A percentile compares a stretch with the other conserved stretches of the same genome.
These are phyloP conservation scores for Ramaria sp. DNA, from an alignment of 768 basidiomycete species.

Conservation along the genomic window DNA sequence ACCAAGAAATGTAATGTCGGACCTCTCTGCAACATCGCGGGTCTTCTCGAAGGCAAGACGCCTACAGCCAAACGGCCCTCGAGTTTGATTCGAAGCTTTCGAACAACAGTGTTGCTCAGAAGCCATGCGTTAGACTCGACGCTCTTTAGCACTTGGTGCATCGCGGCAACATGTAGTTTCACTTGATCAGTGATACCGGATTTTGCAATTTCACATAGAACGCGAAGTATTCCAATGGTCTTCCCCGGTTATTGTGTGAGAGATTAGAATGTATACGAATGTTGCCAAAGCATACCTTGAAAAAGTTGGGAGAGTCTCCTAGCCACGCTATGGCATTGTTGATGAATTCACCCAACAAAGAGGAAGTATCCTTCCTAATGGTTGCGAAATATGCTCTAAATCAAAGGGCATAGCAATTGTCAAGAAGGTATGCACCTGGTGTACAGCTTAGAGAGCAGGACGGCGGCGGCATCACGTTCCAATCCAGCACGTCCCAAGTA, in stretches of 20 bases:
- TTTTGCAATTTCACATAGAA: constrained; percentile 61
- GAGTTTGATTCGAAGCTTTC: constrained; percentile 61
- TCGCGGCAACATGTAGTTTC: constrained; percentile 26
- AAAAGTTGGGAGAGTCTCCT: constrained; percentile 28
- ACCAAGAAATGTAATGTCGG: constrained; percentile 10
- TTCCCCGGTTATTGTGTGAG: constrained; percentile 20
- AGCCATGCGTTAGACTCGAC: constrained; percentile 34
- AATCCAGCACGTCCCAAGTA: constrained; percentile 63
- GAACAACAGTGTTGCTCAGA: constrained; percentile 50
- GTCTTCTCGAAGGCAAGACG: constrained; percentile 41
- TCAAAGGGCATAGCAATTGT: neutral
- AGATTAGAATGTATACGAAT: constrained; percentile 2
- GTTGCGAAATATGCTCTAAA: neutral
- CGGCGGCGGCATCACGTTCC: constrained; percentile 74
- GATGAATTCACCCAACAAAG: constrained; percentile 43
- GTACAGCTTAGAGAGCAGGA: constrained; percentile 74
- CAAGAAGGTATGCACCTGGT: constrained; percentile 39
- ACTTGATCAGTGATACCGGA: constrained; percentile 47
- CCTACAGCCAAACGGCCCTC: constrained; percentile 53
- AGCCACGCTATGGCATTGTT: constrained; percentile 33
- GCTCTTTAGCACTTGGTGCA: constrained; percentile 35
- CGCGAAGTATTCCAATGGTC: constrained; percentile 60
- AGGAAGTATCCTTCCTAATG: constrained; percentile 47
- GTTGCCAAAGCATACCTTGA: constrained; percentile 34
- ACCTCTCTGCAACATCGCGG: constrained; percentile 30